Evolutionary conservation across 371 early-diverging fungal genomes (phyloP).

Genomic region (Dentiscutata heterogama): DNA sequence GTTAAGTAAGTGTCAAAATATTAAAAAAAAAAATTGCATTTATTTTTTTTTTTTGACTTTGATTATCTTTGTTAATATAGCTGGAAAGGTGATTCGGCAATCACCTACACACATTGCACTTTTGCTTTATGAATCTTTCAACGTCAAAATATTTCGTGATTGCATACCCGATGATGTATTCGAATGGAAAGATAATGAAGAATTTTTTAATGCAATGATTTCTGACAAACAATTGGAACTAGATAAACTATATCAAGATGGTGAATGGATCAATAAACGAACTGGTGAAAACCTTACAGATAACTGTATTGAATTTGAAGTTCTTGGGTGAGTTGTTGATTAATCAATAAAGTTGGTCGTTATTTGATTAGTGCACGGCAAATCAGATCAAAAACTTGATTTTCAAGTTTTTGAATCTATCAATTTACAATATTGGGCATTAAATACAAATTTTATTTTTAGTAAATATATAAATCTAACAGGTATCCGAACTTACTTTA

Average conservation of each 20-base stretch:
- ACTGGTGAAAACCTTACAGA: not conserved
- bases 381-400: no score
- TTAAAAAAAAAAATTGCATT: not conserved
- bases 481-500: no score
- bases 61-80: not conserved
- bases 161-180: constrained; percentile 32
- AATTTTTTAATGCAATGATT: not conserved
- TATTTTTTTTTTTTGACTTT: not conserved
- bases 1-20: constrained; percentile 13
- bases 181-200: constrained; percentile 13
- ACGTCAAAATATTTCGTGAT: constrained; percentile 16
- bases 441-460: no score
- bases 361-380: no score
- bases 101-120: constrained; percentile 23
- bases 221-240: constrained; percentile 3
- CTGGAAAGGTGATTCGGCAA: constrained; percentile 16
- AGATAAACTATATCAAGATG: not conserved
- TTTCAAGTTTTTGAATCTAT: no score
- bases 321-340: not conserved
- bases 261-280: not conserved
- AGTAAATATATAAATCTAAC: no score
- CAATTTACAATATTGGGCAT: no score
- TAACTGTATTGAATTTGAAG: constrained; percentile 15
- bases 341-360: no score
- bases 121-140: constrained; percentile 13